A percentile compares a stretch with the other conserved stretches of the same genome.
Conservation (phyloP, 441 rosid genomes). For the Breynia disticha region DNA sequence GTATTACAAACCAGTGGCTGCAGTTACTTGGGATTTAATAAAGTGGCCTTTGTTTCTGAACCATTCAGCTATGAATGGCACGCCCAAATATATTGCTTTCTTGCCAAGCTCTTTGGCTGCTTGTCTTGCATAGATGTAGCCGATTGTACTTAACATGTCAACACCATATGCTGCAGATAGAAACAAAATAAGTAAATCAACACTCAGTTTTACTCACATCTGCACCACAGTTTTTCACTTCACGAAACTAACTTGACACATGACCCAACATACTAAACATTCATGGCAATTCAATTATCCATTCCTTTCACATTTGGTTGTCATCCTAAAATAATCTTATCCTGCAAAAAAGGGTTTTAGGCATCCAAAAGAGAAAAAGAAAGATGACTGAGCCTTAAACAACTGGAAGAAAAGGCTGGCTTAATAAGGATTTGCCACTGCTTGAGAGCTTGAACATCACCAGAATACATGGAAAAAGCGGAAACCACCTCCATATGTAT, state of each 20-base stretch:
- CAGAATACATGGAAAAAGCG: neutral
- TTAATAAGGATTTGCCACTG: neutral
- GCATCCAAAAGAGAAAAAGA: too few species aligned
- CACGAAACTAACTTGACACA: too few species aligned
- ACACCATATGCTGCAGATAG: slow-evolving; percentile 77
- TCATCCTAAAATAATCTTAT: neutral
- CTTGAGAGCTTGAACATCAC: neutral
- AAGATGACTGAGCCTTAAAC: neutral
- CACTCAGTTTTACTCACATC: neutral
- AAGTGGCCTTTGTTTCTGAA: slow-evolving; percentile 93
- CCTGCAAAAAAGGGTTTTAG: too few species aligned
- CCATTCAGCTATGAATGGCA: slow-evolving; percentile 96
- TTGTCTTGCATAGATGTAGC: slow-evolving; percentile 82
- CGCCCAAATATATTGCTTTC: slow-evolving; percentile 65
- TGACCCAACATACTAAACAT: neutral
- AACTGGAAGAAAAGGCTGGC: neutral
- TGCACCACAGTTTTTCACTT: neutral
- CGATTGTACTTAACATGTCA: slow-evolving; percentile 91
- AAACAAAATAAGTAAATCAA: slow-evolving; percentile 10
- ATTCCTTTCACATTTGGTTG: neutral
- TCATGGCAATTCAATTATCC: neutral
- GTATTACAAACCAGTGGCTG: slow-evolving; percentile 75
- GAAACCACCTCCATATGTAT: neutral
- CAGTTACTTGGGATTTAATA: slow-evolving; percentile 87
- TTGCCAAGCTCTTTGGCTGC: slow-evolving; percentile 96